Evolutionary conservation across 2,329 filamentous ascomycete species (phyloP), one percentile per base, ranked within the genome.

Genomic region (Davidsoniella eucalypti): DNA sequence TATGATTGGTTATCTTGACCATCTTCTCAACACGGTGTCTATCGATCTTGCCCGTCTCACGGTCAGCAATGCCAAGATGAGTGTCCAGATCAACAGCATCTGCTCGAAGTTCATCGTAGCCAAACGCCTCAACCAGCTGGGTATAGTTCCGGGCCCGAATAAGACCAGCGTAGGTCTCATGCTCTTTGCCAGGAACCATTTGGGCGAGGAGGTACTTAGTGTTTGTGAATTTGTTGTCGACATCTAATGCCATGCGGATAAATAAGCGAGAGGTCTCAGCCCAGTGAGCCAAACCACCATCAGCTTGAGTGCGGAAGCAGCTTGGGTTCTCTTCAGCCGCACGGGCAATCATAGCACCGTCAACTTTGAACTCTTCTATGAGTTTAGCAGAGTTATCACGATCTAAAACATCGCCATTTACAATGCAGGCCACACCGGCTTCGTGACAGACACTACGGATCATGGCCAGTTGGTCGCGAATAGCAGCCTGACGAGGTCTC

Each of bases 301-400:
- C 75, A 1, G 71, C 74, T 37, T 74, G 66, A 1, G 73, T 63
- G 38, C 84, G 75, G 69, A 98, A 98, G 59, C 84, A 88, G 56
- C 85, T 93, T 2, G 87, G 78, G 61, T 98, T 98, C 55, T 81
- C 77, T 68, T 98, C 92, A 1, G 92, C 92, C 3, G 86, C 76
- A 2, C 87, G 92, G 8, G 92, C 92, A 59, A 98, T 96, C 92
- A 98, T 98, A 54, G 86, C 92, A 5, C 88, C 90, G 60, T 96
- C 88, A 5, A 84, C 84, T n/a, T 80, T 82, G 60, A 76, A 95
- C 61, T 94, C 82, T 23, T 75, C 59, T 54, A 87, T 81, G 5
- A 98, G 71, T 53, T 69, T 62, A 6, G 84, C 60, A 0, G 80
- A 90, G 53, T 94, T 71, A 47, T 86, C 82, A 50, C 84, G 76